These are phyloP conservation scores for Pseudotulostoma volvatum DNA, from an alignment of 495 filamentous ascomycete genomes.

Conservation along the genomic window DNA sequence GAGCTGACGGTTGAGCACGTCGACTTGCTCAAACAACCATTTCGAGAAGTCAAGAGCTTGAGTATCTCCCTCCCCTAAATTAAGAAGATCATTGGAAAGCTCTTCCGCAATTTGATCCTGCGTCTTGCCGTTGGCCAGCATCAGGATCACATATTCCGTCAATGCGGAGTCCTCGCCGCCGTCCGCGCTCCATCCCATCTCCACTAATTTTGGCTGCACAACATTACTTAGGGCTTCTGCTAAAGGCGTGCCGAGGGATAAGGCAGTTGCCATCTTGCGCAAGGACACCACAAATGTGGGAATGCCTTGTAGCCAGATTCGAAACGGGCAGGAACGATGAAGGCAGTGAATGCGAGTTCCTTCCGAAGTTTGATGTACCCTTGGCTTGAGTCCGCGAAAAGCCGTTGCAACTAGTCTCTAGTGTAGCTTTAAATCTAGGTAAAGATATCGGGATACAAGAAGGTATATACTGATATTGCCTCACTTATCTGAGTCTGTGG, in stretches of 20 bases:
- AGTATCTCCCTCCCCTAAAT: conserved; percentile 65
- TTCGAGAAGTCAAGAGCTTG: conserved; percentile 67
- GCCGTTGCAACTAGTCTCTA: too few species aligned
- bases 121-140: conserved; percentile 88
- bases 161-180: conserved; percentile 68
- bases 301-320: too few species aligned
- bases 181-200: conserved; percentile 78
- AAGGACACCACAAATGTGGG: background rate
- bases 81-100: conserved; percentile 74
- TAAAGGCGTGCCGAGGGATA: conserved; percentile 57
- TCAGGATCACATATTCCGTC: conserved; percentile 89
- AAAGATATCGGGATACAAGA: too few species aligned
- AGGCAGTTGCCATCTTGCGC: conserved; percentile 49
- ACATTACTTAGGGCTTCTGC: conserved; percentile 62
- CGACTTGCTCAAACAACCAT: conserved; percentile 83
- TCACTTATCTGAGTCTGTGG: too few species aligned
- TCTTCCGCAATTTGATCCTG: conserved; percentile 79
- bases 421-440: too few species aligned
- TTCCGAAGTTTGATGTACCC: too few species aligned
- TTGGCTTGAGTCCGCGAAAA: too few species aligned
- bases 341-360: too few species aligned
- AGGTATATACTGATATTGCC: too few species aligned
- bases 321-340: background rate
- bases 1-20: conserved; percentile 45
- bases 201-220: conserved; percentile 86